A percentile compares a stretch with the other conserved stretches of the same genome.
These are phyloP conservation scores for Calonectria henricotiae DNA, from an alignment of 2,329 filamentous ascomycete genomes.

Conservation along the genomic window DNA sequence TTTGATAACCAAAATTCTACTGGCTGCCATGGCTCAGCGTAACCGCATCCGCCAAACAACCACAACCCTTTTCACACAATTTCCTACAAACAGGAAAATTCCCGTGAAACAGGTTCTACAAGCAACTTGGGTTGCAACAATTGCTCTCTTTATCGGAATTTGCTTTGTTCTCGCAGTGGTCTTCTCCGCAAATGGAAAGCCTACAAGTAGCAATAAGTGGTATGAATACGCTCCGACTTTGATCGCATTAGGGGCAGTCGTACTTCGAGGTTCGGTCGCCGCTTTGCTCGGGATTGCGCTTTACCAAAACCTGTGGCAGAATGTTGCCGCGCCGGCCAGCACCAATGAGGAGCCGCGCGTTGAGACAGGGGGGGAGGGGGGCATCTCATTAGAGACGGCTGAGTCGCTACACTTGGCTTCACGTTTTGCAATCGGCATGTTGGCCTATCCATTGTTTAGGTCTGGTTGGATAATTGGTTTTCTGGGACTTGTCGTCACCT, in stretches of 20 bases:
- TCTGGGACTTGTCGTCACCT: background rate
- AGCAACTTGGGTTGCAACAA: background rate
- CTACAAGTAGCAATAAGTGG: background rate
- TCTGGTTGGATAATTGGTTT: background rate
- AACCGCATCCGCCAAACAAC: background rate
- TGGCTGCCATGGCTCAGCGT: background rate
- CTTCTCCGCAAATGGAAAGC: conserved; percentile 1
- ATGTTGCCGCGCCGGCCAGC: background rate
- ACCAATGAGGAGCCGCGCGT: background rate
- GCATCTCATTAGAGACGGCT: background rate
- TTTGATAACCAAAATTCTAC: background rate
- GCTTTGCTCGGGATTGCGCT: conserved; percentile 4
- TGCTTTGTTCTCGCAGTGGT: background rate
- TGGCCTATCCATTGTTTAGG: background rate
- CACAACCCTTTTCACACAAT: background rate
- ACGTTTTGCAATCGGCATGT: background rate
- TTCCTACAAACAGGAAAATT: background rate
- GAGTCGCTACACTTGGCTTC: conserved; percentile 3
- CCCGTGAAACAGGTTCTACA: background rate
- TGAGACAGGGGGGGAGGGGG: background rate
- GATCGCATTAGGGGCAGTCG: background rate
- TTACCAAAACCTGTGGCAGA: conserved; percentile 13
- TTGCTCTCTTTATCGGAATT: background rate
- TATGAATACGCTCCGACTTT: conserved; percentile 6
- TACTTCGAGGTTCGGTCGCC: conserved; percentile 9